These are phyloP conservation scores for Aspergillus sclerotiicarbonarius DNA, from an alignment of 495 filamentous ascomycete genomes.

Conservation along the genomic window DNA sequence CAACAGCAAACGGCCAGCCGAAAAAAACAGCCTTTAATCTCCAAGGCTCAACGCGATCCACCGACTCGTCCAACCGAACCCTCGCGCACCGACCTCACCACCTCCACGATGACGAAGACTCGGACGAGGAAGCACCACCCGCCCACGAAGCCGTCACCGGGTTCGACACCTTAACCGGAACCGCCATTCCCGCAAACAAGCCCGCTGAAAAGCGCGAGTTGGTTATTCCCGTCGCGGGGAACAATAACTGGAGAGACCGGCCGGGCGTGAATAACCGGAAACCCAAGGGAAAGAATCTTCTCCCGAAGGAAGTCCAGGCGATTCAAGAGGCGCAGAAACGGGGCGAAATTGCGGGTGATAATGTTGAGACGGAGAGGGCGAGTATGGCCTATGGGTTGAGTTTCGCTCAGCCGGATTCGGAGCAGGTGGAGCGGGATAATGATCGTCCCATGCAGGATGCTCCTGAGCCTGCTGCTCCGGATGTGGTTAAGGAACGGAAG, in stretches of 20 bases:
- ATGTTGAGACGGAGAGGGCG: slow-evolving; percentile 37
- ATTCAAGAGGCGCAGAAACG: slow-evolving; percentile 37
- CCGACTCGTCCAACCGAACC: slow-evolving; percentile 15
- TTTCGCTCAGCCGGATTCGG: slow-evolving; percentile 33
- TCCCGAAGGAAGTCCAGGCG: slow-evolving; percentile 52
- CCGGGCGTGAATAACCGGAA: slow-evolving; percentile 46
- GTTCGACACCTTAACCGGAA: slow-evolving; percentile 59
- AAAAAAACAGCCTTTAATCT: slow-evolving; percentile 38
- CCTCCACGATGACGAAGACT: slow-evolving; percentile 40
- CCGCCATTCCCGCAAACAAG: slow-evolving; percentile 46
- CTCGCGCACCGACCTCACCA: slow-evolving; percentile 39
- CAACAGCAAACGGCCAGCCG: slow-evolving; percentile 17
- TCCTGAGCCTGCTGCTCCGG: slow-evolving; percentile 13
- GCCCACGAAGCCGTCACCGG: slow-evolving; percentile 53
- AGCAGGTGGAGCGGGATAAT: slow-evolving; percentile 22
- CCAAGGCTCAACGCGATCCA: slow-evolving; percentile 23
- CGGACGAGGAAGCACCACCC: slow-evolving; percentile 36
- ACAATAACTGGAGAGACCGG: slow-evolving; percentile 69
- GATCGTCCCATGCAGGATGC: slow-evolving; percentile 34
- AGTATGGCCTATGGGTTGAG: slow-evolving; percentile 48
- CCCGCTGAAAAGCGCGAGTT: slow-evolving; percentile 45
- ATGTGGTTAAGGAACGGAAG: slow-evolving; percentile 13
- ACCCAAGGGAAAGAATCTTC: slow-evolving; percentile 50
- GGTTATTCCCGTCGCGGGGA: slow-evolving; percentile 64
- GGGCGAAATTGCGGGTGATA: slow-evolving; percentile 28